Percentiles rank a stretch among this genome's conserved stretches.
phyloP scores from a whole-genome alignment of 371 early-diverging fungal species.

The Apophysomyces ossiformis region DNA sequence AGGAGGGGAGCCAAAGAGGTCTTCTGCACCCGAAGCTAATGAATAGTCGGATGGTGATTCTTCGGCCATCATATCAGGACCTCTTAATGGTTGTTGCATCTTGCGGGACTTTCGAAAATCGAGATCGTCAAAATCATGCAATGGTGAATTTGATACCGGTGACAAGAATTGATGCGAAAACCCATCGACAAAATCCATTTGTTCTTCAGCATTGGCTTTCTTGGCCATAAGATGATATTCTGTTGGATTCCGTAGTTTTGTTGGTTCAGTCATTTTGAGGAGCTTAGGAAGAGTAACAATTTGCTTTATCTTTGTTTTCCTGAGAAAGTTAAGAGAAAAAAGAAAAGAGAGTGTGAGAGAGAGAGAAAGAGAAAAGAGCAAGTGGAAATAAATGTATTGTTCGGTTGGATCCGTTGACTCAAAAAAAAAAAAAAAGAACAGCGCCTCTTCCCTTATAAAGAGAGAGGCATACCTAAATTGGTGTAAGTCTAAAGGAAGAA shows the following conservation, averaged over 20 bases:
- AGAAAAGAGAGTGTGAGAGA: conserved; percentile 9
- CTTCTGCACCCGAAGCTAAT: conserved; percentile 1
- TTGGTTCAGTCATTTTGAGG: conserved; percentile 13
- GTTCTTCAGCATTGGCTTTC: conserved; percentile 8
- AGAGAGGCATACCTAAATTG: not conserved
- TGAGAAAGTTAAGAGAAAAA: not conserved
- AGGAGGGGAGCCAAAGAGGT: conserved; percentile 11
- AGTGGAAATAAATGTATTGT: not conserved
- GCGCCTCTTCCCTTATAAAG: not conserved
- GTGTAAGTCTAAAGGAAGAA: not conserved
- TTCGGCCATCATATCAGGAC: conserved; percentile 2
- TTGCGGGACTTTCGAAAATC: conserved; percentile 26
- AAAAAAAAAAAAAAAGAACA: conserved; percentile 11
- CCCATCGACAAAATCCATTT: conserved; percentile 25
- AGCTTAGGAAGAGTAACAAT: too few relatives aligned
- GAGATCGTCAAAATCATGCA: conserved; percentile 25
- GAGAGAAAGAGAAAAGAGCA: not conserved
- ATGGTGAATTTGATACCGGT: conserved; percentile 18
- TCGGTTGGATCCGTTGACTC: too few relatives aligned
- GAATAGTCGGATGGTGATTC: not conserved
- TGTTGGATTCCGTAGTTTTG: conserved; percentile 24
- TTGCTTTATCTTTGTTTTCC: too few relatives aligned
- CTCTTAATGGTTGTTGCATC: conserved; percentile 7
- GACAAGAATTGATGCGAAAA: conserved; percentile 31
- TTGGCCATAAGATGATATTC: conserved; percentile 23